Evolutionary conservation across 2,329 filamentous ascomycete species (phyloP), one percentile per base, ranked within the genome.

Genomic region (Pestalotiopsis sp.): DNA sequence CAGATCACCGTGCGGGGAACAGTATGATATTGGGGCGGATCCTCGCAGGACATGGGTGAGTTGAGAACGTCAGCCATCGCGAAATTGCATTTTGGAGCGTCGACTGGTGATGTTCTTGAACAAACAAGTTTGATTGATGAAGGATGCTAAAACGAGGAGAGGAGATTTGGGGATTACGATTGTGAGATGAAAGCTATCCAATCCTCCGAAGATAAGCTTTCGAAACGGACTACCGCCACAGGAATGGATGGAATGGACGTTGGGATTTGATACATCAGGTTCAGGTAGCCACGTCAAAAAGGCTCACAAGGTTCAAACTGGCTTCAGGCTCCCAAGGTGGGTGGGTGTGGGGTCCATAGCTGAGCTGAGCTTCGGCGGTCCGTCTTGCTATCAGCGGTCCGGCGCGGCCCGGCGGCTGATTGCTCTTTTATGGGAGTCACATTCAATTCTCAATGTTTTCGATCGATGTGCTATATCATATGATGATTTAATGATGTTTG

Each of bases 1-100:
- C 62, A 61, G n/a, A 69, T 17, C n/a, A 68, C 68, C 36, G 68
- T 69, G 68, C 66, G 68, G 11, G 31, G 59, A 4, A 66, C 62
- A 17, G 38, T 31, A 27, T 66, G 61, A 41, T 69, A 69, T 61
- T 65, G 68, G 61, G 62, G 45, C 57, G 66, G 66, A n/a, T 61
- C 45, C 56, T 69, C 66, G 68, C 68, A 69, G 14, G 4, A n/a
- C 41, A 45, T 45, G 27, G 66, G 60, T 59, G n/a, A 25, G 14
- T 45, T 17, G n/a, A 41, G 17, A 4, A 57, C 63, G 5, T 66
- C 56, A 60, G 13, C 57, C 65, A 66, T 66, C 38, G 20, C 36
- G 52, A 57, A 59, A 36, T 56, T 41, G 58, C 57, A 38, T 66
- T 25, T 57, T 57, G 45, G 23, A 57, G 6, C n/a, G 17, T n/a